Conservation (phyloP, 75 land plant species). For the Picea sitchensis region DNA sequence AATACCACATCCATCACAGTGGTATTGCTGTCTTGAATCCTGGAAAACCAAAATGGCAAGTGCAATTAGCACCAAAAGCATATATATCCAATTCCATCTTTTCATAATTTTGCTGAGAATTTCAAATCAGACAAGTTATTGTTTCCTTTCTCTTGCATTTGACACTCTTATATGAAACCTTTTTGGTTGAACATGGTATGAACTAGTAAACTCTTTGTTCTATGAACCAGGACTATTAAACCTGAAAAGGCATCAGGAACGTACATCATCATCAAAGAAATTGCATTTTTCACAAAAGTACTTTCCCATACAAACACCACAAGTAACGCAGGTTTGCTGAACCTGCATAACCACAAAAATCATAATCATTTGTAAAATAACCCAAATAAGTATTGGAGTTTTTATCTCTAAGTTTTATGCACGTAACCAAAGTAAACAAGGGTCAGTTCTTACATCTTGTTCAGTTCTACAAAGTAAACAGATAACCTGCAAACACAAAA, state of each 20-base stretch:
- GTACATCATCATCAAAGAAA: slow-evolving; percentile 77
- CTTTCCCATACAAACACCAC: slow-evolving; percentile 87
- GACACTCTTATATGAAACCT: no score
- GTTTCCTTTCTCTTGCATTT: no score
- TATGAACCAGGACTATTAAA: no score
- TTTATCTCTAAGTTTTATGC: no score
- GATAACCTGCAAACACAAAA: slow-evolving; percentile 38
- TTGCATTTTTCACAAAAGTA: slow-evolving; percentile 73
- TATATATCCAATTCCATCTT: no score
- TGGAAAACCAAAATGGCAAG: slow-evolving; percentile 12
- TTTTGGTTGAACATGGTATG: no score
- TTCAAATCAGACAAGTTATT: no score
- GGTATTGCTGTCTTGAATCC: slow-evolving; percentile 71
- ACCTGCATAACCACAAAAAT: slow-evolving; percentile 24
- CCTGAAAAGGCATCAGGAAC: background rate
- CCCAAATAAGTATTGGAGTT: no score
- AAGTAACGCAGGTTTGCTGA: slow-evolving; percentile 56
- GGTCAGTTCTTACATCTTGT: slow-evolving; percentile 50
- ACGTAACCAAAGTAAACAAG: background rate
- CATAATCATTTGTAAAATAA: no score
- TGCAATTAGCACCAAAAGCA: no score
- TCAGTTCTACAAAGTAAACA: slow-evolving; percentile 76
- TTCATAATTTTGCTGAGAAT: no score
- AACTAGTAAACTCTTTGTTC: no score
- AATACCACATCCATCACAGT: slow-evolving; percentile 78